Percentiles rank a stretch among this genome's conserved stretches.
Evolutionary conservation across 108 stramenopile species (phyloP).

Genomic region (Fistulifera pelliculosa): DNA sequence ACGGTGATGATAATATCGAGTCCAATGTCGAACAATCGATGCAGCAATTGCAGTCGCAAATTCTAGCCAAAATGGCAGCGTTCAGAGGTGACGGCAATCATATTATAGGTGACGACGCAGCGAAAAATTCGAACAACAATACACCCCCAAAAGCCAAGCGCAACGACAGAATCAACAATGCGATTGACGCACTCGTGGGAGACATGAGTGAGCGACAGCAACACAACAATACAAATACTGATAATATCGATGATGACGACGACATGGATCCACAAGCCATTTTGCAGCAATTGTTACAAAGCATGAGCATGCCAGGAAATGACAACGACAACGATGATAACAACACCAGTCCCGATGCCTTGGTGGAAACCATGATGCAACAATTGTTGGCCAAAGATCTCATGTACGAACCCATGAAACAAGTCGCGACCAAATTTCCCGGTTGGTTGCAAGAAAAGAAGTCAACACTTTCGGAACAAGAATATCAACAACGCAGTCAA

Average conservation of each 20-base stretch:
- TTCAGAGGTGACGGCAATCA: too few species aligned
- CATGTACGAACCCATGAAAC: constrained; percentile 95
- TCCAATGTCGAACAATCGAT: too few species aligned
- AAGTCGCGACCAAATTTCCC: constrained; percentile 84
- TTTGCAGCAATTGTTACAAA: constrained; percentile 2
- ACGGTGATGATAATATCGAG: neutral
- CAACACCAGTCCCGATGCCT: constrained; percentile 41
- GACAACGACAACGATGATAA: neutral
- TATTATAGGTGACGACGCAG: too few species aligned
- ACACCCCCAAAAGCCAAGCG: too few species aligned
- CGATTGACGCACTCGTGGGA: too few species aligned
- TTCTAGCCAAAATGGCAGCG: too few species aligned
- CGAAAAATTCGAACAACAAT: too few species aligned
- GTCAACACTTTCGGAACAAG: constrained; percentile 26
- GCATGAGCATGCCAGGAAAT: neutral
- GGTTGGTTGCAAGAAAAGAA: constrained; percentile 81
- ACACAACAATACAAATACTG: neutral
- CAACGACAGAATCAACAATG: too few species aligned
- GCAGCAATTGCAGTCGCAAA: too few species aligned
- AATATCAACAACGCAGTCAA: constrained; percentile 60
- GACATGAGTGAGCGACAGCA: too few species aligned
- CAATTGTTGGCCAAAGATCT: constrained; percentile 82
- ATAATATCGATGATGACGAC: constrained; percentile 11
- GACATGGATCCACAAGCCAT: constrained; percentile 3
- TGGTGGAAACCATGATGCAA: constrained; percentile 90